A percentile compares a stretch with the other conserved stretches of the same genome.
phyloP scores from a whole-genome alignment of 495 filamentous ascomycete genomes.

The Penicillium chermesinum region DNA sequence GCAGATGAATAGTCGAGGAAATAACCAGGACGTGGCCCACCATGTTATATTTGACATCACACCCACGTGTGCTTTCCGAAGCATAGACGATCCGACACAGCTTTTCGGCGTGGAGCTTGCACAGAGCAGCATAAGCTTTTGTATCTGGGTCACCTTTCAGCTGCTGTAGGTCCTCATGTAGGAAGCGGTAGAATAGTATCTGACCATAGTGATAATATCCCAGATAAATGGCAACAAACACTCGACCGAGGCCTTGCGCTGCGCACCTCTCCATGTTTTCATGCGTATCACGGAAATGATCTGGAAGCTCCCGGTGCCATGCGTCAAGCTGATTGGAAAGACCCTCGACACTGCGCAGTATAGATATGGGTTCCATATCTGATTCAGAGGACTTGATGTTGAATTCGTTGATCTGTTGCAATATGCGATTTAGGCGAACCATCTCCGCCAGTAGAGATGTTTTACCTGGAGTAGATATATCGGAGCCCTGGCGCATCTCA shows the following conservation, averaged over 20 bases:
- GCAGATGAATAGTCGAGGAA: constrained; percentile 38
- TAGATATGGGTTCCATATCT: constrained; percentile 2
- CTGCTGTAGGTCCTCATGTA: constrained; percentile 20
- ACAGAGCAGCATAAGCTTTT: constrained; percentile 20
- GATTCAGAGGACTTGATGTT: constrained; percentile 22
- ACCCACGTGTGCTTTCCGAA: constrained; percentile 22
- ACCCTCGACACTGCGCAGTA: constrained; percentile 13
- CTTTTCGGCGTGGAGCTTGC: constrained; percentile 29
- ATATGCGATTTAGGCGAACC: constrained; percentile 30
- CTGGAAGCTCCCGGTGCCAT: constrained; percentile 26
- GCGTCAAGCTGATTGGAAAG: constrained; percentile 24
- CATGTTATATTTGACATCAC: constrained; percentile 36
- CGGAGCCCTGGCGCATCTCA: constrained; percentile 1
- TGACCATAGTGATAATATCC: constrained; percentile 41
- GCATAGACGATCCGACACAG: constrained; percentile 35
- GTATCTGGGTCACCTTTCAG: constrained; percentile 4
- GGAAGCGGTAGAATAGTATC: constrained; percentile 40
- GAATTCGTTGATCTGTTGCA: constrained; percentile 30
- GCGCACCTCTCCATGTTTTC: constrained; percentile 24
- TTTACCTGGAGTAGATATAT: background rate
- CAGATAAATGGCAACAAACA: constrained; percentile 36
- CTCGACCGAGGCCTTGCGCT: constrained; percentile 29
- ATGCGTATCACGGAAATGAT: constrained; percentile 25
- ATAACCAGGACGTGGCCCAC: constrained; percentile 40
- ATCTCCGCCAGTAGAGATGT: constrained; percentile 30